phyloP scores from a whole-genome alignment of 495 filamentous ascomycete genomes.

The Aspergillus hancockii region DNA sequence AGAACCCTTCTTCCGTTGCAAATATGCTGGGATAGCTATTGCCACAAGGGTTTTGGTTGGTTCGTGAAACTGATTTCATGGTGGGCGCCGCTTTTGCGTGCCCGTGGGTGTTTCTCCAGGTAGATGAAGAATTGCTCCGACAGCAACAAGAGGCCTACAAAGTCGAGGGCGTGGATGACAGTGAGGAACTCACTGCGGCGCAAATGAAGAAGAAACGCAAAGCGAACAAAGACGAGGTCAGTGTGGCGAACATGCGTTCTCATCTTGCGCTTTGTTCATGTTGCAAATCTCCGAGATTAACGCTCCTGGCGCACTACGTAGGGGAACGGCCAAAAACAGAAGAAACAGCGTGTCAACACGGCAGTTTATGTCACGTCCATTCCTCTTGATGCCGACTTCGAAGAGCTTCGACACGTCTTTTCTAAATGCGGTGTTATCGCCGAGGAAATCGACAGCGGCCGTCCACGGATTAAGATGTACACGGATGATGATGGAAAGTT shows the following conservation, averaged over 20 bases:
- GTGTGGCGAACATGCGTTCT: constrained; percentile 26
- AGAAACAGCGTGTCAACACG: constrained; percentile 74
- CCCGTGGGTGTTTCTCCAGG: constrained; percentile 43
- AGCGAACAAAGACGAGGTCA: constrained; percentile 59
- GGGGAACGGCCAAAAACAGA: constrained; percentile 52
- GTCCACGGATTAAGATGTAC: constrained; percentile 92
- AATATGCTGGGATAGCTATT: constrained; percentile 17
- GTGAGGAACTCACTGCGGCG: constrained; percentile 50
- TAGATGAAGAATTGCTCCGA: constrained; percentile 77
- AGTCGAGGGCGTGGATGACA: constrained; percentile 65
- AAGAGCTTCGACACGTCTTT: constrained; percentile 83
- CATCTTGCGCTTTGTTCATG: not conserved
- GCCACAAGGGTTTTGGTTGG: constrained; percentile 25
- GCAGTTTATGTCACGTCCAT: constrained; percentile 89
- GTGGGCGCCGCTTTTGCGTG: constrained; percentile 31
- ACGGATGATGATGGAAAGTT: constrained; percentile 75
- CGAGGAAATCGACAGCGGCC: constrained; percentile 83
- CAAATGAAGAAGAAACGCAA: constrained; percentile 75
- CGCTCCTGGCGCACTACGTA: constrained; percentile 13
- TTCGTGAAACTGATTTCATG: constrained; percentile 38
- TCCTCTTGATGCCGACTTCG: constrained; percentile 70
- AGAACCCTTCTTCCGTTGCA: constrained; percentile 15
- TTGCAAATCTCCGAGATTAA: constrained; percentile 22
- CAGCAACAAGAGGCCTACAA: constrained; percentile 77
- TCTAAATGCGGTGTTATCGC: constrained; percentile 89